Percentiles rank a stretch among this genome's conserved stretches.
Conservation (phyloP, 495 filamentous ascomycete species). For the Parathielavia hyrcaniae region DNA sequence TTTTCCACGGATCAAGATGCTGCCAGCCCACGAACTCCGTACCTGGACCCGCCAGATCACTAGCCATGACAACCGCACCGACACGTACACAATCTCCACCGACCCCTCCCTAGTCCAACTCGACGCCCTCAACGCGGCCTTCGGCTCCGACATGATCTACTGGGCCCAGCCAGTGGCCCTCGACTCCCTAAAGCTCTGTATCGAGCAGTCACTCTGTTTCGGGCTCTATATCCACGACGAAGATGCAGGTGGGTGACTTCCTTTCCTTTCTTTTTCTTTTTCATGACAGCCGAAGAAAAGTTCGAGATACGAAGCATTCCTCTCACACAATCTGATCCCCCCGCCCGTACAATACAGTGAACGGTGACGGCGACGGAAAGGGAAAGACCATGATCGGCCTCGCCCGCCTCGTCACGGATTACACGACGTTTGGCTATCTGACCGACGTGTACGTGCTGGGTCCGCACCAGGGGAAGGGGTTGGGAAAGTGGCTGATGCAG, state of each 20-base stretch:
- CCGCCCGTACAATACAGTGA: background rate
- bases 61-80: conserved; percentile 24
- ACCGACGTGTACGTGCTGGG: conserved; percentile 61
- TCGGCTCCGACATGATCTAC: conserved; percentile 49
- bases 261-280: background rate
- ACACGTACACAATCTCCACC: conserved; percentile 48
- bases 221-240: conserved; percentile 44
- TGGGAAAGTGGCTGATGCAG: conserved; percentile 57
- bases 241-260: conserved; percentile 15
- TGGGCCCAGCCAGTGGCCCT: conserved; percentile 45
- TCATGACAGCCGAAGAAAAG: no score
- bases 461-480: conserved; percentile 52
- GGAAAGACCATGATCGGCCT: conserved; percentile 46
- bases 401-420: conserved; percentile 58
- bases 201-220: conserved; percentile 51
- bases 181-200: conserved; percentile 37
- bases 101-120: conserved; percentile 45
- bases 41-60: conserved; percentile 16
- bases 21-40: background rate
- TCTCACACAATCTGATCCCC: background rate
- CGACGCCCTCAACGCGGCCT: conserved; percentile 44
- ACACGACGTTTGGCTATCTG: conserved; percentile 59
- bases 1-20: conserved; percentile 1
- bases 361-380: background rate
- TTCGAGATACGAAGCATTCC: no score